Conservation (phyloP, 306 rosid species). For the Quercus rubra region DNA sequence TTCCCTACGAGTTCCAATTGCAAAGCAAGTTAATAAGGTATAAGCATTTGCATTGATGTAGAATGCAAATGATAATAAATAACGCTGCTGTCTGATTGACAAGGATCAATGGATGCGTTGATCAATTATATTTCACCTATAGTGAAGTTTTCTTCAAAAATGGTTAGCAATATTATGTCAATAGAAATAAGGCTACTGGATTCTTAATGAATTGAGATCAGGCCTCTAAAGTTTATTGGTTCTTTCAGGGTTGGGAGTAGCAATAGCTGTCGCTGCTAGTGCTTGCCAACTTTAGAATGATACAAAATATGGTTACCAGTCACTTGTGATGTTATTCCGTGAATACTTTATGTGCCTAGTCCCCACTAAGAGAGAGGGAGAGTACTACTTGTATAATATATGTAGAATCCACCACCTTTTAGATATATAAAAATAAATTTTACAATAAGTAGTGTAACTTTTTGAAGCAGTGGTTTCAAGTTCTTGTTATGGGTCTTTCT, state of each 20-base stretch:
- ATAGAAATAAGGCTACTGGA: neutral
- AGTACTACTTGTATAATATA: neutral
- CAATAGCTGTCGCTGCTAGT: neutral
- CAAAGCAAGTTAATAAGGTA: neutral
- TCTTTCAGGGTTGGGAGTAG: neutral
- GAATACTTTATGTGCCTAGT: neutral
- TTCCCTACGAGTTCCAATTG: conserved; percentile 21
- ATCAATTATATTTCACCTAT: neutral
- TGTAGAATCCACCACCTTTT: neutral
- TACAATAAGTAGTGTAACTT: neutral
- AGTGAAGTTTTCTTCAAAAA: neutral
- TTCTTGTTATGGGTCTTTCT: neutral
- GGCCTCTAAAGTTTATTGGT: neutral
- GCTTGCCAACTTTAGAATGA: neutral
- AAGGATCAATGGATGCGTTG: neutral
- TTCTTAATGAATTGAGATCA: neutral
- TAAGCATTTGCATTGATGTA: neutral
- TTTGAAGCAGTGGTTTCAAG: neutral
- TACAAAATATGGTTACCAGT: neutral
- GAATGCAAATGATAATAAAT: neutral
- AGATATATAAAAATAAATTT: neutral
- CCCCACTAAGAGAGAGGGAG: neutral
- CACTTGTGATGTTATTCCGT: neutral
- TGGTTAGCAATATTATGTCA: neutral
- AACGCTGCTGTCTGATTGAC: neutral